phyloP scores from a whole-genome alignment of 2,329 filamentous ascomycete genomes.

The Nigrospora sphaerica region DNA sequence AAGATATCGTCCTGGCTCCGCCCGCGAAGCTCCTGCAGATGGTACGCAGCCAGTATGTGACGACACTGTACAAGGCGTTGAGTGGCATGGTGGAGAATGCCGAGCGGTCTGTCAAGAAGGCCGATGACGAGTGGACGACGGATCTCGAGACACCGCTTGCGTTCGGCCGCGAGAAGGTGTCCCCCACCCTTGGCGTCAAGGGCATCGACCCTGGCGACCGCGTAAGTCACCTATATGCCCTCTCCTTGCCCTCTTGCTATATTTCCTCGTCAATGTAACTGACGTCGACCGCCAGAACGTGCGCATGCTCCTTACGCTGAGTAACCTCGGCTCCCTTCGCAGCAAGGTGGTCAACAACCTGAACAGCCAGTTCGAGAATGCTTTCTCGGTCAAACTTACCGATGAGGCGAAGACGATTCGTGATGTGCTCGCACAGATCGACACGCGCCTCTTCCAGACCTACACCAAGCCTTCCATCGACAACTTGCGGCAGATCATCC shows the following conservation, averaged over 20 bases:
- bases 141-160: slow-evolving; percentile 34
- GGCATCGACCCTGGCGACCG: slow-evolving; percentile 49
- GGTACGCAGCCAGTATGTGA: slow-evolving; percentile 87
- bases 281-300: slow-evolving; percentile 56
- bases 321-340: slow-evolving; percentile 81
- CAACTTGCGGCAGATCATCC: slow-evolving; percentile 62
- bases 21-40: slow-evolving; percentile 82
- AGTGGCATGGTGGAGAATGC: slow-evolving; percentile 97
- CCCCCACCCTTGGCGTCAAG: slow-evolving; percentile 32
- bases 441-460: slow-evolving; percentile 82
- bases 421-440: slow-evolving; percentile 85
- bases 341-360: slow-evolving; percentile 77
- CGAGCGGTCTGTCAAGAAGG: slow-evolving; percentile 62
- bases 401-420: slow-evolving; percentile 89
- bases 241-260: background rate
- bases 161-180: slow-evolving; percentile 20
- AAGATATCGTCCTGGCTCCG: slow-evolving; percentile 76
- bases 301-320: slow-evolving; percentile 87
- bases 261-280: slow-evolving; percentile 5
- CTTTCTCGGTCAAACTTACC: slow-evolving; percentile 89
- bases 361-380: slow-evolving; percentile 87
- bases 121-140: slow-evolving; percentile 55
- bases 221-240: slow-evolving; percentile 29
- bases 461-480: slow-evolving; percentile 77
- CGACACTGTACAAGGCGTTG: slow-evolving; percentile 85